These are phyloP conservation scores for Sequoiadendron giganteum DNA, from an alignment of 75 land plant species.

Conservation along the genomic window DNA sequence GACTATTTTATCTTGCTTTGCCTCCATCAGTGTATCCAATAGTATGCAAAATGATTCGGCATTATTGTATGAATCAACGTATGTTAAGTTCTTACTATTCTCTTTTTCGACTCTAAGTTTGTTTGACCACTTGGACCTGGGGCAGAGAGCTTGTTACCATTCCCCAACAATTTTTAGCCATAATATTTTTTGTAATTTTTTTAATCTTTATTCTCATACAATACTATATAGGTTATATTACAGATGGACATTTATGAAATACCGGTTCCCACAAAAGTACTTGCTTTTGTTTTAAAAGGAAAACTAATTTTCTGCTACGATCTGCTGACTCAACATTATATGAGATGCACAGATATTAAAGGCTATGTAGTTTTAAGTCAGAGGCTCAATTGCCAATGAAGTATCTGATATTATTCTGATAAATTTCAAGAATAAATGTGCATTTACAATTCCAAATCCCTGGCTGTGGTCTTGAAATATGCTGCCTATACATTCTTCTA, in stretches of 20 bases:
- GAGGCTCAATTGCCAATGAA: not conserved
- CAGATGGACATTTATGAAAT: not conserved
- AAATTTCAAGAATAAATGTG: not conserved
- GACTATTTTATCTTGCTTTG: slow-evolving; percentile 93
- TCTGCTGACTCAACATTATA: not conserved
- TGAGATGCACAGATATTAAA: not conserved
- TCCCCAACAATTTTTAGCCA: too few relatives aligned
- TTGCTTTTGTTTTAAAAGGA: not conserved
- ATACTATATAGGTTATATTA: not conserved
- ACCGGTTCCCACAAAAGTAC: not conserved
- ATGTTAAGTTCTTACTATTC: slow-evolving; percentile 1
- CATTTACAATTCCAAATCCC: not conserved
- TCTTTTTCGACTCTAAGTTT: too few relatives aligned
- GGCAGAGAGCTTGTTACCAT: too few relatives aligned
- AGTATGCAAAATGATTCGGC: slow-evolving; percentile 79
- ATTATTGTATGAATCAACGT: slow-evolving; percentile 82
- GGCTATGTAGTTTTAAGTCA: not conserved
- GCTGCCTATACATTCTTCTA: not conserved
- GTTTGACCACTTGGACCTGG: too few relatives aligned
- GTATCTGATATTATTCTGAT: not conserved
- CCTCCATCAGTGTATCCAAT: slow-evolving; percentile 96
- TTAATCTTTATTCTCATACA: not conserved
- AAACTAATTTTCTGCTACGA: not conserved
- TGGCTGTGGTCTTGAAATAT: not conserved
- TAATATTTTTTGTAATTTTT: too few relatives aligned